A percentile compares a stretch with the other conserved stretches of the same genome.
These are phyloP conservation scores for Diaporthe citriasiana DNA, from an alignment of 2,329 filamentous ascomycete species.

Conservation along the genomic window DNA sequence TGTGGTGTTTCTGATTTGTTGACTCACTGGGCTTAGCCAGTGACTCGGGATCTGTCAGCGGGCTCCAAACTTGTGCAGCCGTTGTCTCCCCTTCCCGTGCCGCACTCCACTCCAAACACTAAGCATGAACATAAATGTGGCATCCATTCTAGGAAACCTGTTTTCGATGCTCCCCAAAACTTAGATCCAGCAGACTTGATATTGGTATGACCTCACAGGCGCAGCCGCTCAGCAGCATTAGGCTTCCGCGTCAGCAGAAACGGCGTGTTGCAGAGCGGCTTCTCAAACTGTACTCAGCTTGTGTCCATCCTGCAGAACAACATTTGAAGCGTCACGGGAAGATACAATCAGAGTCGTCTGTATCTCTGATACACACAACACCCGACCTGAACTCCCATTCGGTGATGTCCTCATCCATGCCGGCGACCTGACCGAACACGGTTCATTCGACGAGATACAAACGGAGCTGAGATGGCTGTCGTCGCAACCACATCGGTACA, in stretches of 20 bases:
- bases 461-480: conserved; percentile 53
- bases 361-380: conserved; percentile 59
- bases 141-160: background rate
- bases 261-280: background rate
- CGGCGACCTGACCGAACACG: conserved; percentile 56
- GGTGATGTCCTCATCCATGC: conserved; percentile 60
- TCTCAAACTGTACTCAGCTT: background rate
- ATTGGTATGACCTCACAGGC: background rate
- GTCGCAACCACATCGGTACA: conserved; percentile 52
- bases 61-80: background rate
- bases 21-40: background rate
- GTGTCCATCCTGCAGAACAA: background rate
- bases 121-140: background rate
- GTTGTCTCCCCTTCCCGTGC: background rate
- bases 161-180: background rate
- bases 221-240: background rate
- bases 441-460: conserved; percentile 56
- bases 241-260: background rate
- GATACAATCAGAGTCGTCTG: conserved; percentile 49
- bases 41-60: background rate
- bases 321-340: background rate
- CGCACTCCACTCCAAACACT: background rate
- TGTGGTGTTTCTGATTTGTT: background rate
- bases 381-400: conserved; percentile 50
- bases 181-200: too few relatives aligned